phyloP scores from a whole-genome alignment of 192 early-diverging fungal genomes.

The Ramicandelaber brevisporus region DNA sequence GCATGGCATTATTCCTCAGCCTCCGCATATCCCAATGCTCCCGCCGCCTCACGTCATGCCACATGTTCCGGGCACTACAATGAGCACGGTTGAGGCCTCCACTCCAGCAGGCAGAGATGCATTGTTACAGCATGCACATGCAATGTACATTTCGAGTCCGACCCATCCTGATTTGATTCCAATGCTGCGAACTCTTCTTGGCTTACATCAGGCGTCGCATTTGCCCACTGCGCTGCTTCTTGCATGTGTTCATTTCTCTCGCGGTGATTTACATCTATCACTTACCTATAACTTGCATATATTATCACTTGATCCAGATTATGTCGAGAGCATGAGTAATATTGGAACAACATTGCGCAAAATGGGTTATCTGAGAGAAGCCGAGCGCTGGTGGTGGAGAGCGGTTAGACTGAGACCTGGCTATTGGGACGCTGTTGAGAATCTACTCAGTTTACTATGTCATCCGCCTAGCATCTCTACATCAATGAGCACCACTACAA shows the following conservation, averaged over 20 bases:
- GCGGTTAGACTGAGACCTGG: slow-evolving; percentile 63
- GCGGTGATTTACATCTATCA: slow-evolving; percentile 38
- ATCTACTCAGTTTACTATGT: slow-evolving; percentile 60
- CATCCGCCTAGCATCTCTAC: too few species aligned
- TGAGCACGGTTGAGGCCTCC: slow-evolving; percentile 8
- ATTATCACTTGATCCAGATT: slow-evolving; percentile 51
- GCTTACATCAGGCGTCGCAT: slow-evolving; percentile 29
- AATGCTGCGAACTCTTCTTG: slow-evolving; percentile 16
- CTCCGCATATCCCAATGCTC: background rate
- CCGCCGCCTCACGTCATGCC: slow-evolving; percentile 1
- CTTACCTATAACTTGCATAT: slow-evolving; percentile 62
- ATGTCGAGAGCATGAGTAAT: slow-evolving; percentile 79
- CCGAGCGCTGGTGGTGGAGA: slow-evolving; percentile 62
- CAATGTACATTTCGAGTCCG: slow-evolving; percentile 24
- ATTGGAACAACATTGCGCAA: slow-evolving; percentile 70
- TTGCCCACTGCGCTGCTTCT: slow-evolving; percentile 63
- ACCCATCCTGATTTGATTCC: slow-evolving; percentile 21
- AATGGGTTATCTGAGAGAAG: slow-evolving; percentile 38
- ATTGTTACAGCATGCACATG: slow-evolving; percentile 29
- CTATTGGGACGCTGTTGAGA: slow-evolving; percentile 83
- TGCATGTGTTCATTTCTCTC: slow-evolving; percentile 69
- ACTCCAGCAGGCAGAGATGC: slow-evolving; percentile 19
- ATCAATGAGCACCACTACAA: too few species aligned
- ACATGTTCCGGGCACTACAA: slow-evolving; percentile 13
- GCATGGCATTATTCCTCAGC: background rate